Evolutionary conservation across 2,329 filamentous ascomycete species (phyloP), one percentile per base, ranked within the genome.

Genomic region (Teratosphaeria viscida): DNA sequence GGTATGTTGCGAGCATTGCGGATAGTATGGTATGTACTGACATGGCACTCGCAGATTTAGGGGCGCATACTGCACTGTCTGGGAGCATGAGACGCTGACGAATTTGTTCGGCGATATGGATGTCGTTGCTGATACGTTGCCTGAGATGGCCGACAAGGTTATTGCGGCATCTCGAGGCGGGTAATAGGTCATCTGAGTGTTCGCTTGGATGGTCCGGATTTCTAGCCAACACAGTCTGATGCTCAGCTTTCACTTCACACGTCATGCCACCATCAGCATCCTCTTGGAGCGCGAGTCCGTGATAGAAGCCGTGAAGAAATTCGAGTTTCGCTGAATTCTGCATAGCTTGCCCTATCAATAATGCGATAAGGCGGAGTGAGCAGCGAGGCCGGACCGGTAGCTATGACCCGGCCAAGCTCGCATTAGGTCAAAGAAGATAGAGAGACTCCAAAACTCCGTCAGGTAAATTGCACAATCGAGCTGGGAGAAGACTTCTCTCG

Each of bases 71-170:
- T 39, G 35, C 16, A 39, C 35, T 2, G 35, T 39, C 3, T 39
- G 35, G 35, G 35, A 39, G 35, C 11, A 39, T 3, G 35, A 39
- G 35, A 10, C 35, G 11, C 35, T 77, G 56, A 67, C 68, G 10
- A 78, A 80, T 54, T 66, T 84, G 0, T 83, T 82, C 1, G 70
- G 61, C 1, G 56, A 76, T 60, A 77, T 82, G 74, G 79, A 82
- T 57, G 77, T 82, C 23, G 72, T 77, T 54, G 76, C 76, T 5
- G 75, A 77, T 52, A 73, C 68, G 0, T 66, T 83, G 55, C 71
- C 74, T 1, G 76, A 76, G 11, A 78, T 83, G 77, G 81, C 81
- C 0, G 72, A 78, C 16, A 67, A 68, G 54, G 67, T 74, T 12
- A 67, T 70, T 47, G 65, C 66, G 29, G 59, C 63, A 27, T 59